Percentiles rank a stretch among this genome's conserved stretches.
phyloP scores from a whole-genome alignment of 176 grass and related monocot genomes.

The Bonia amplexicaulis region DNA sequence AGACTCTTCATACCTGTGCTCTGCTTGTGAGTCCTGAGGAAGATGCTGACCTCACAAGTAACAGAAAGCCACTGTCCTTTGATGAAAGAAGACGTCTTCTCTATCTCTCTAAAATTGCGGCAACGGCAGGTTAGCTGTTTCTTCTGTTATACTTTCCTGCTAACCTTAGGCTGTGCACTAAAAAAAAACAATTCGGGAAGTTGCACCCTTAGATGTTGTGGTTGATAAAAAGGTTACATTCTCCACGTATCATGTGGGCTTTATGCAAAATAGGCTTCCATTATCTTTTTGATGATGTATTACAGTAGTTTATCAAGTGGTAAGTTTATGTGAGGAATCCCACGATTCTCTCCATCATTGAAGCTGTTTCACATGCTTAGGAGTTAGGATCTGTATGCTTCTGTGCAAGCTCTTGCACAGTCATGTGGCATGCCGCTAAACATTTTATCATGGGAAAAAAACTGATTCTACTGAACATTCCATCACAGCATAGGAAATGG shows the following conservation, averaged over 20 bases:
- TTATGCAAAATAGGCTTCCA: conserved; percentile 18
- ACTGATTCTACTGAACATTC: conserved; percentile 8
- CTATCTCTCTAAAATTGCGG: conserved; percentile 95
- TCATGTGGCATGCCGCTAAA: neutral
- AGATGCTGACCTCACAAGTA: conserved; percentile 37
- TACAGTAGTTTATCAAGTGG: conserved; percentile 3
- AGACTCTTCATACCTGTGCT: conserved; percentile 69
- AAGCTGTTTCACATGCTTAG: conserved; percentile 19
- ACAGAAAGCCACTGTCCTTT: conserved; percentile 44
- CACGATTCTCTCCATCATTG: neutral
- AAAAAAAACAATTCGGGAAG: neutral
- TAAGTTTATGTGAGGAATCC: neutral
- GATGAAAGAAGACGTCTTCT: conserved; percentile 77
- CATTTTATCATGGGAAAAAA: conserved; percentile 5
- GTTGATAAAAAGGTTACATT: conserved; percentile 8
- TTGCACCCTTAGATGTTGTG: neutral
- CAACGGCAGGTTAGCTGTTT: conserved; percentile 72
- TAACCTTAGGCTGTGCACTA: neutral
- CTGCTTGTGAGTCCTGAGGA: conserved; percentile 35
- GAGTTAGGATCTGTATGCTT: neutral
- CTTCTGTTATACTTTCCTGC: neutral
- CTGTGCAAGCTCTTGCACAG: neutral
- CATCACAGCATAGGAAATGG: neutral
- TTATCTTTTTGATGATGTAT: neutral
- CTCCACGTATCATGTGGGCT: neutral